These are phyloP conservation scores for Cyamopsis tetragonoloba DNA, from an alignment of 306 rosid genomes.

Conservation along the genomic window DNA sequence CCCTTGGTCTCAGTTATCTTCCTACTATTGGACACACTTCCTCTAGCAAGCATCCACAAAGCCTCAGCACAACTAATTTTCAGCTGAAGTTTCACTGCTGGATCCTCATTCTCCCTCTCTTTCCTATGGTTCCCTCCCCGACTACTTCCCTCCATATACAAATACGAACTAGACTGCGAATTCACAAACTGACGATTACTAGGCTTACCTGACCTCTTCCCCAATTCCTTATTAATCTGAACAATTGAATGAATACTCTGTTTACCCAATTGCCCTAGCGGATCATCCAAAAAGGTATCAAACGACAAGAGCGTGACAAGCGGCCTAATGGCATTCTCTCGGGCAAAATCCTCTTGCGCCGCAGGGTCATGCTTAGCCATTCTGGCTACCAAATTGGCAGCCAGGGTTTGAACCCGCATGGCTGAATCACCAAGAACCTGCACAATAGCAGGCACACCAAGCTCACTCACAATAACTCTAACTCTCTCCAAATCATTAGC, in stretches of 20 bases:
- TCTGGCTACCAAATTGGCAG: conserved; percentile 54
- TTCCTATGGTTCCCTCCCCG: conserved; percentile 52
- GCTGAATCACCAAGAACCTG: conserved; percentile 59
- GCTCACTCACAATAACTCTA: conserved; percentile 43
- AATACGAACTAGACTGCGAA: conserved; percentile 33
- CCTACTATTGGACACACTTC: conserved; percentile 61
- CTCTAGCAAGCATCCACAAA: conserved; percentile 74
- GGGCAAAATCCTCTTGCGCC: conserved; percentile 66
- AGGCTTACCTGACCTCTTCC: conserved; percentile 27
- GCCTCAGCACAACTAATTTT: conserved; percentile 64
- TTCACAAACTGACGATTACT: conserved; percentile 9
- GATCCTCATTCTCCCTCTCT: conserved; percentile 77
- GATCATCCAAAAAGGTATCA: conserved; percentile 49
- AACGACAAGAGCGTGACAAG: conserved; percentile 54
- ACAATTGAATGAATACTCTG: conserved; percentile 57
- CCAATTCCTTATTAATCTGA: conserved; percentile 61
- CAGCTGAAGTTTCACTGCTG: conserved; percentile 53
- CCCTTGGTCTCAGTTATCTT: conserved; percentile 79
- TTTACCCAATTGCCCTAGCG: conserved; percentile 36
- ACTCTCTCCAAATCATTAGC: conserved; percentile 54
- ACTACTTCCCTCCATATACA: conserved; percentile 49
- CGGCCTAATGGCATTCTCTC: conserved; percentile 69
- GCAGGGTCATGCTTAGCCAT: conserved; percentile 62
- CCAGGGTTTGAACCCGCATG: conserved; percentile 49
- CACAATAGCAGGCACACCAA: conserved; percentile 54